Evolutionary conservation across 75 land plant species (phyloP).

Genomic region (Cryptomeria japonica): DNA sequence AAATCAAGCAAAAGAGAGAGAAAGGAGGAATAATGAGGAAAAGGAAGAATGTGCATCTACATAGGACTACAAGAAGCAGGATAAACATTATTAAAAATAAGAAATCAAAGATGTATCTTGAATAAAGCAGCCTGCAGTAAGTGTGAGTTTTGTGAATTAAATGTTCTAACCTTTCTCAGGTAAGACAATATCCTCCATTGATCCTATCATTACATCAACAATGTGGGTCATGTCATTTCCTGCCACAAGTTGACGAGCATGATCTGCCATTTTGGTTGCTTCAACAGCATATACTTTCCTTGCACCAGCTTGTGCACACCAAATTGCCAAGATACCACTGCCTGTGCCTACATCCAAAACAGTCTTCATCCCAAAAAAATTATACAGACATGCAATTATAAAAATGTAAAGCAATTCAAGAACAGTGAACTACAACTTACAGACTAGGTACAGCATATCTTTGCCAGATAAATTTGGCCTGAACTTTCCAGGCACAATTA

Average conservation of each 20-base stretch:
- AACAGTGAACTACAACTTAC: not conserved
- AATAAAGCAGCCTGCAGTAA: not conserved
- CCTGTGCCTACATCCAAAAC: slow-evolving; percentile 99
- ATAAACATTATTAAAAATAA: not conserved
- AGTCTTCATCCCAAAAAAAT: slow-evolving; percentile 45
- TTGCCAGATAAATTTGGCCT: slow-evolving; percentile 3
- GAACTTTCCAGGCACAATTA: not conserved
- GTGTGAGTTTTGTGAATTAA: not conserved
- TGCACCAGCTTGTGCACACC: slow-evolving; percentile 99
- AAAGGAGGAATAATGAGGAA: not conserved
- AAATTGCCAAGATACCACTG: slow-evolving; percentile 98
- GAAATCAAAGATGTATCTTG: not conserved
- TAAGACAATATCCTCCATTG: slow-evolving; percentile 81
- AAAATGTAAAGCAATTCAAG: not conserved
- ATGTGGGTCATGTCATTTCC: slow-evolving; percentile 70
- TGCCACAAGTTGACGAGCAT: slow-evolving; percentile 74
- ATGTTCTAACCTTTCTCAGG: slow-evolving; percentile 85
- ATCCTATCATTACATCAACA: slow-evolving; percentile 94
- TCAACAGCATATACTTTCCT: slow-evolving; percentile 97
- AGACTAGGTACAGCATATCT: not conserved
- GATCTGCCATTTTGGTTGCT: slow-evolving; percentile 95
- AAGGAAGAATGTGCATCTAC: not conserved
- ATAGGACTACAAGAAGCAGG: not conserved
- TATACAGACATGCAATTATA: not conserved
- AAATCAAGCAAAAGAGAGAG: not conserved